Evolutionary conservation across 2,329 filamentous ascomycete genomes (phyloP).

Genomic region (Fusarium vanettenii): DNA sequence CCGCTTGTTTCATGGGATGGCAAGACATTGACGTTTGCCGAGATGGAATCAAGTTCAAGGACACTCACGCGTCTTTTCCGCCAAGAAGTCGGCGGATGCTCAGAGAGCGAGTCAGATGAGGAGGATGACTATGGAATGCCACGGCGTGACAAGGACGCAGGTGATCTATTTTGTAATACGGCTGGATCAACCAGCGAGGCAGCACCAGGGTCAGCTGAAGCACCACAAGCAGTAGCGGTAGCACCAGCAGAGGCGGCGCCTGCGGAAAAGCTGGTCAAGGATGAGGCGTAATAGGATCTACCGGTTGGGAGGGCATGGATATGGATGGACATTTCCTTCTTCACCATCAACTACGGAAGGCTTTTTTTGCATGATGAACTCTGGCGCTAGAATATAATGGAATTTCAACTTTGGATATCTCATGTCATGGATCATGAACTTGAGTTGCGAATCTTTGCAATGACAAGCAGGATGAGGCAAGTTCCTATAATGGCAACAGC

Average conservation of each 20-base stretch:
- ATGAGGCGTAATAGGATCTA: conserved; percentile 38
- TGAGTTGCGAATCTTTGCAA: conserved; percentile 52
- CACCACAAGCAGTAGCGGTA: not conserved
- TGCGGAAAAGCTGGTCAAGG: conserved; percentile 4
- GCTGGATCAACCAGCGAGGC: conserved; percentile 17
- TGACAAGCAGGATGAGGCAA: conserved; percentile 71
- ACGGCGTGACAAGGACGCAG: conserved; percentile 53
- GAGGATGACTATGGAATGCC: conserved; percentile 30
- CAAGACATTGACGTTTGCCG: conserved; percentile 51
- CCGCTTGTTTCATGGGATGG: conserved; percentile 76
- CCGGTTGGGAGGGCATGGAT: not conserved
- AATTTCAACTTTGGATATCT: not conserved
- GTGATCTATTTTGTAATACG: conserved; percentile 73
- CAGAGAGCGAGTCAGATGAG: conserved; percentile 21
- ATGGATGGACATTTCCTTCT: conserved; percentile 3
- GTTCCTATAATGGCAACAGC: conserved; percentile 73
- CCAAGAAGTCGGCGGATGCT: conserved; percentile 74
- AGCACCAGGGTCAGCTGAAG: not conserved
- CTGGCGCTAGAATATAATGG: conserved; percentile 18
- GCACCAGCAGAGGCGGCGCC: not conserved
- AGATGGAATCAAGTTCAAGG: conserved; percentile 57
- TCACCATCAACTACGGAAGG: conserved; percentile 4
- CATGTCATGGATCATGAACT: conserved; percentile 19
- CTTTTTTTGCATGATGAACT: conserved; percentile 23
- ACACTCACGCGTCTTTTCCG: conserved; percentile 71